Evolutionary conservation across 257 asterid genomes (phyloP).

Genomic region (Solanum tarapatanum): DNA sequence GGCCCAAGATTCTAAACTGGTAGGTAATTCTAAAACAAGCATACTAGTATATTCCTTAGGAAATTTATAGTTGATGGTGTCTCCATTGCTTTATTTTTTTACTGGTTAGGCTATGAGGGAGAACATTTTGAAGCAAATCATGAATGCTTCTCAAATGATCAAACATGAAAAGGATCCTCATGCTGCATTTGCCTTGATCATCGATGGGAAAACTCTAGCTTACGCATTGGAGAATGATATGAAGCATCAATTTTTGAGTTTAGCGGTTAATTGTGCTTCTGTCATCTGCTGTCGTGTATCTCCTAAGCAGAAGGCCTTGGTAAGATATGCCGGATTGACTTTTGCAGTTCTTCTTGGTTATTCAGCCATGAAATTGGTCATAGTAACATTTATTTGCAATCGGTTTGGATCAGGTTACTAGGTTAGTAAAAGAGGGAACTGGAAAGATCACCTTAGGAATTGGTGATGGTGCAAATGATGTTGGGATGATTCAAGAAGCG

Average conservation of each 20-base stretch:
- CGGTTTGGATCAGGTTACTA: slow-evolving; percentile 53
- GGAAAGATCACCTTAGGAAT: slow-evolving; percentile 91
- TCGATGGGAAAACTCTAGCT: slow-evolving; percentile 83
- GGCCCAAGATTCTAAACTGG: slow-evolving; percentile 51
- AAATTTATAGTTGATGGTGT: neutral
- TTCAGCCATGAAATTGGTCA: neutral
- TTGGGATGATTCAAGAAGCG: slow-evolving; percentile 99
- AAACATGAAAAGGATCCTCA: slow-evolving; percentile 76
- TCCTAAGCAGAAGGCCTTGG: slow-evolving; percentile 96
- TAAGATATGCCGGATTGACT: slow-evolving; percentile 15
- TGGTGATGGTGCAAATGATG: slow-evolving; percentile 99
- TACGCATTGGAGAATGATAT: slow-evolving; percentile 75
- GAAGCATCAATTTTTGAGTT: slow-evolving; percentile 63
- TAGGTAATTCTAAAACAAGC: slow-evolving; percentile 12
- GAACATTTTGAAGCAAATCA: slow-evolving; percentile 63
- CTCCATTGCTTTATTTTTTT: slow-evolving; percentile 1
- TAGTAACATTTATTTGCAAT: neutral
- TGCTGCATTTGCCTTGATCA: slow-evolving; percentile 93
- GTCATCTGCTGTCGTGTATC: slow-evolving; percentile 99
- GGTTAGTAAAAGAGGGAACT: slow-evolving; percentile 94
- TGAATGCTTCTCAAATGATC: slow-evolving; percentile 68
- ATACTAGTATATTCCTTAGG: neutral
- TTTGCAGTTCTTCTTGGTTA: neutral
- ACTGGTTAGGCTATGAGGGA: slow-evolving; percentile 48
- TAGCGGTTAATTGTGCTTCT: slow-evolving; percentile 89